Percentiles rank a stretch among this genome's conserved stretches.
Conservation (phyloP, 2,329 filamentous ascomycete species). For the Neoascochyta sp. region DNA sequence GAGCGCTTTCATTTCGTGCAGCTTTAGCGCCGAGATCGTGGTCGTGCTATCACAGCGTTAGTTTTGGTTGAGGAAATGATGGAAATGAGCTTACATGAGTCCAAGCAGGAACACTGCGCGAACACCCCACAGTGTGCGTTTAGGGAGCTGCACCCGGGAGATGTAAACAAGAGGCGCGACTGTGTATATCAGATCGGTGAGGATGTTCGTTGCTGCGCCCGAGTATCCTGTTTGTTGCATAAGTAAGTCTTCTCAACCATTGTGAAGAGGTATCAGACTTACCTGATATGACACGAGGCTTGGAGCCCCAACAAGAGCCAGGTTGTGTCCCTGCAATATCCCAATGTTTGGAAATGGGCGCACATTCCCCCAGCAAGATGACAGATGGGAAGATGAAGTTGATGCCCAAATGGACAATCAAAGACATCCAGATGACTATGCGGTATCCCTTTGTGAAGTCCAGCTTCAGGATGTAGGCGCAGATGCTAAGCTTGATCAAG, state of each 20-base stretch:
- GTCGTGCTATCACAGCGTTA: conserved; percentile 16
- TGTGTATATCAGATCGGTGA: conserved; percentile 24
- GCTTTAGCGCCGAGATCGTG: conserved; percentile 23
- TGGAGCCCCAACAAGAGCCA: conserved; percentile 21
- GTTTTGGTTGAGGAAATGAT: neutral
- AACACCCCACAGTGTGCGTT: conserved; percentile 25
- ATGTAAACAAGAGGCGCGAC: conserved; percentile 23
- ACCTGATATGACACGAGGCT: conserved; percentile 23
- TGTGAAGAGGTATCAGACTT: neutral
- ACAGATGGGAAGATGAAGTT: conserved; percentile 24
- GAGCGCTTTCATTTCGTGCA: conserved; percentile 23
- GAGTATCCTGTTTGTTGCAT: conserved; percentile 15
- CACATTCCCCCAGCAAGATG: conserved; percentile 22
- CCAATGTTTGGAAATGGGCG: conserved; percentile 23
- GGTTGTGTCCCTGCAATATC: conserved; percentile 15
- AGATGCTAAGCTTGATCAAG: conserved; percentile 27
- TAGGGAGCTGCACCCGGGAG: conserved; percentile 19
- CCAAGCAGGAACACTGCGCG: conserved; percentile 24
- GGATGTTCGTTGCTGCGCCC: conserved; percentile 23
- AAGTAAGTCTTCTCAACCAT: too few species aligned
- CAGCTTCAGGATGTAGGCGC: conserved; percentile 25
- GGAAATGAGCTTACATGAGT: conserved; percentile 15
- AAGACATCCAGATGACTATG: conserved; percentile 19
- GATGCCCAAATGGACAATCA: conserved; percentile 17
- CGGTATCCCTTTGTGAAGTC: conserved; percentile 22